These are phyloP conservation scores for Candida buenavistaensis DNA, from an alignment of 1,139 yeast genomes.

Conservation along the genomic window DNA sequence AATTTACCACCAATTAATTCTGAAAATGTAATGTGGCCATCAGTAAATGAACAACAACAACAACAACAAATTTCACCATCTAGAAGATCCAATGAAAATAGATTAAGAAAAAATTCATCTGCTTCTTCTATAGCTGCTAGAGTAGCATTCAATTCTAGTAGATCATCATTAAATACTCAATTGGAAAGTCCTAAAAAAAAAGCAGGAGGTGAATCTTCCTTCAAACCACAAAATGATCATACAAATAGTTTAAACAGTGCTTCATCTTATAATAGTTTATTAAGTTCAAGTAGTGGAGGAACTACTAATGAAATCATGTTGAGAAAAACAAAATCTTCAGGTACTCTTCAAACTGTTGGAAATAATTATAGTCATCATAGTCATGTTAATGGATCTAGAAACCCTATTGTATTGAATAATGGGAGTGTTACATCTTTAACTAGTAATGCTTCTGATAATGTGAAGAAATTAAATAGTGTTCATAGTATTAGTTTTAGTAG, in stretches of 20 bases:
- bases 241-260: constrained; percentile 9
- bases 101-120: constrained; percentile 16
- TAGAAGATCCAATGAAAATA: constrained; percentile 7
- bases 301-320: constrained; percentile 5
- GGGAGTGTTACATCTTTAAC: constrained; percentile 8
- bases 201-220: too few relatives aligned
- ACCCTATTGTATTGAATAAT: constrained; percentile 3
- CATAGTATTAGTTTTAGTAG: constrained; percentile 33
- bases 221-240: constrained; percentile 6
- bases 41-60: constrained; percentile 3
- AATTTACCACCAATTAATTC: constrained; percentile 12
- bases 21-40: constrained; percentile 16
- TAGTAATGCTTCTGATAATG: constrained; percentile 9
- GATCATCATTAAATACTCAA: constrained; percentile 13
- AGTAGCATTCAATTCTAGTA: constrained; percentile 28
- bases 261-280: constrained; percentile 10
- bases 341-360: constrained; percentile 10
- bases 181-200: constrained; percentile 6
- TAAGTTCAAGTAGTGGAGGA: constrained; percentile 9
- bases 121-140: constrained; percentile 35
- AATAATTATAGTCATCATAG: neutral
- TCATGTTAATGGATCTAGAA: neutral
- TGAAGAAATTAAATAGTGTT: constrained; percentile 14
- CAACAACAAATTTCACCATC: constrained; percentile 1
- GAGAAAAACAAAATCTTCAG: constrained; percentile 14